Base-by-base conservation (phyloP, 2,329 filamentous ascomycete genomes). In the Colletotrichum costaricense region DNA sequence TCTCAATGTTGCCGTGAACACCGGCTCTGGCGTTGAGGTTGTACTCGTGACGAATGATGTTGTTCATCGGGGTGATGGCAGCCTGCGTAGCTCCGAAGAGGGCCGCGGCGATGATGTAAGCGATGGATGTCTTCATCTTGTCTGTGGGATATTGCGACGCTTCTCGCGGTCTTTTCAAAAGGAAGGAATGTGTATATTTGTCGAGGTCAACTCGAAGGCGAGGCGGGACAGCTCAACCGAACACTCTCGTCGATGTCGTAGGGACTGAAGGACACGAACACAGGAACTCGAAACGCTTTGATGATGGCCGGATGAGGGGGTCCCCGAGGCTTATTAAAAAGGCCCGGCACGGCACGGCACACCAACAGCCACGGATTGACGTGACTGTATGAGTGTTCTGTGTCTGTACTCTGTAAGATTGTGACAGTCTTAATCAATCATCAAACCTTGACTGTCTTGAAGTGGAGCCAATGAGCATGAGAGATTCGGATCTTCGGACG, bases 21-120 rank as follows among this genome's bases (percentile, higher is more conserved):
- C 70, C 70, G 3, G 70, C 67, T 54, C 70, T 70, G n/a, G 70
- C 70, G 55, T 70, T 73, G 42, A 73, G 26, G 55, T 73, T 73
- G 70, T 73, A 73, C 60, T 73, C 70, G 28, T 73, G 70, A 12
- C 70, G 70, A 28, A 73, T 65, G 67, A 73, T 73, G 70, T 73
- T 73, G 67, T 73, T 73, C 42, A 73, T 11, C 35, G 70, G 70
- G 22, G 60, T 73, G 35, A 73, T 58, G 62, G 70, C 67, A 19
- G 70, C 70, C 30, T 62, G 67, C 55, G 70, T 38, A 5, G 60
- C 67, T 49, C 70, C 70, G 70, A 73, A 57, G 46, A 73, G 67
- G 26, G 67, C 49, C 42, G 56, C 67, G 35, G 49, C 70, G 14
- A 70, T 33, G 56, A 57, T 24, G 33, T 65, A 73, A 56, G 70